Base-by-base conservation (phyloP, 2,329 filamentous ascomycete genomes). In the Chaetomium sp. region DNA sequence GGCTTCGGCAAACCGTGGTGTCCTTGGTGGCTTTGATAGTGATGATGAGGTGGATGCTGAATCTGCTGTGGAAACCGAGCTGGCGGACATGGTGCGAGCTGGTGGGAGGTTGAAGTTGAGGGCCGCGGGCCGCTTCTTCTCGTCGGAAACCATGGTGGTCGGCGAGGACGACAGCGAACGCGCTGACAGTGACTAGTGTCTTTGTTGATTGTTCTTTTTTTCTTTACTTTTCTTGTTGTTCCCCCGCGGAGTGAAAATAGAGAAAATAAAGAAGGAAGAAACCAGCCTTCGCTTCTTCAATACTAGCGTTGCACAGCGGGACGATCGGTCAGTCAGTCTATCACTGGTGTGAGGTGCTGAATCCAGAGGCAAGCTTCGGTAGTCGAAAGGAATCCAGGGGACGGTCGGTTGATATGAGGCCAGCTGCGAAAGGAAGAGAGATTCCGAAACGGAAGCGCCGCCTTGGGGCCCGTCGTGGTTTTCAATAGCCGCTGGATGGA, bases 1-100 rank as follows among this genome's bases (percentile, higher is more conserved):
- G 45, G 87, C 88, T 76, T 91, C 88, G 54, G 86, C 87, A 67
- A 92, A 92, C 67, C 88, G 85, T 65, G 88, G 86, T 64, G 86
- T 87, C 67, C 88, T 81, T 59, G 86, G 86, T 41, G 81, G 76
- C 73, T 87, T 88, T 43, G 61, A 62, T 61, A 84, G 73, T 12
- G 81, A 84, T 45, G 74, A 77, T 61, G 74, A 73, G 55, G 79
- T 79, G 34, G 79, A 80, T 41, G 73, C 74, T 11, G 79, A 81
- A 51, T 73, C 72, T 46, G 75, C 74, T 5, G 79, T 78, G 33
- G 71, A 72, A 51, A 60, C 54, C 36, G 63, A 65, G 48, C 61
- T 59, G 44, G 60, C 60, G 7, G 63, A 65, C 62, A 58, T 61
- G 49, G 77, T 75, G 57, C 79, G 75, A 54, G 71, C 69, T 33